phyloP scores from a whole-genome alignment of 345 rosid species.

The Alliaria petiolata region DNA sequence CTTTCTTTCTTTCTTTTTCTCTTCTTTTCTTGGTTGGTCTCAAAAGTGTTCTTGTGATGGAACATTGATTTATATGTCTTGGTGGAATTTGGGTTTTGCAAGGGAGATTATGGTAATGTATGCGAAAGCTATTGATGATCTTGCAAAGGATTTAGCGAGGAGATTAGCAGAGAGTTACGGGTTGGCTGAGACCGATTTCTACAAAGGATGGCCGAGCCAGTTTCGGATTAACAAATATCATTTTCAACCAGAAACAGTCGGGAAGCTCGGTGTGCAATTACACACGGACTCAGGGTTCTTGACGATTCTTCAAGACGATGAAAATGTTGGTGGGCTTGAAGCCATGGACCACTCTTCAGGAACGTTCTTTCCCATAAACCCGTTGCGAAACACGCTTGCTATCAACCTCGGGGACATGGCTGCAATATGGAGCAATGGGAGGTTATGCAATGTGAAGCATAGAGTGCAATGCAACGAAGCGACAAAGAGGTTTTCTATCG shows the following conservation, averaged over 20 bases:
- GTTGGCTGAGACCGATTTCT: constrained; percentile 30
- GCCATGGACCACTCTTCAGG: constrained; percentile 55
- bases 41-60: constrained; percentile 12
- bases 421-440: constrained; percentile 73
- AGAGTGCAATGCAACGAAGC: constrained; percentile 75
- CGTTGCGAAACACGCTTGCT: constrained; percentile 63
- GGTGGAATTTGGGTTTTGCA: not conserved
- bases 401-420: constrained; percentile 82
- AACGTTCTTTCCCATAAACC: constrained; percentile 45
- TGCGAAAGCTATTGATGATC: constrained; percentile 51
- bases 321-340: constrained; percentile 66
- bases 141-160: constrained; percentile 46
- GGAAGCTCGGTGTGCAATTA: constrained; percentile 66
- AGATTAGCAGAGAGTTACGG: constrained; percentile 61
- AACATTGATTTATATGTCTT: not conserved
- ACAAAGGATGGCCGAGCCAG: constrained; percentile 71
- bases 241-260: constrained; percentile 62
- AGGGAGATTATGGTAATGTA: constrained; percentile 60
- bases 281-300: constrained; percentile 79
- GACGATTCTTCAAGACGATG: constrained; percentile 80
- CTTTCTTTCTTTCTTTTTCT: not conserved
- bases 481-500: constrained; percentile 51
- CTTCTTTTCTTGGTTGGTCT: not conserved
- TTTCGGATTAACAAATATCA: constrained; percentile 80
- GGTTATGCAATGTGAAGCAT: constrained; percentile 59